Conservation (phyloP, 306 rosid genomes). For the Morella rubra region DNA sequence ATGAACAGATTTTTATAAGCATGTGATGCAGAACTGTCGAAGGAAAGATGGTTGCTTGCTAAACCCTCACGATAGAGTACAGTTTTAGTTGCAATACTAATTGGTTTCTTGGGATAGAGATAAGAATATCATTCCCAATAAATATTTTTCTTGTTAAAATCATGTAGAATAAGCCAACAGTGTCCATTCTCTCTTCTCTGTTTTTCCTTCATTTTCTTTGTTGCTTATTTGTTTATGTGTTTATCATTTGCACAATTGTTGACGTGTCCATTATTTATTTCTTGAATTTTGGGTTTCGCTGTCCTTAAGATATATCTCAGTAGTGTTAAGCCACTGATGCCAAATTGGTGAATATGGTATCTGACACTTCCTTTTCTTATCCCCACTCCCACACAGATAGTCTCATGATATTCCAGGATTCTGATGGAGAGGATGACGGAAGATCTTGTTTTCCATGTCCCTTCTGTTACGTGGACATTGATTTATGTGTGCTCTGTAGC, state of each 20-base stretch:
- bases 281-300: neutral
- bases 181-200: neutral
- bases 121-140: neutral
- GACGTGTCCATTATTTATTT: neutral
- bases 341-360: neutral
- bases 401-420: conserved; percentile 37
- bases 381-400: conserved; percentile 37
- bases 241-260: neutral
- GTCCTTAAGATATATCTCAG: neutral
- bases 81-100: neutral
- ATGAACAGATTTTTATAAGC: neutral
- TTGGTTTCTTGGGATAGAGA: neutral
- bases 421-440: conserved; percentile 65
- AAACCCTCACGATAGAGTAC: neutral
- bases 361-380: neutral
- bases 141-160: neutral
- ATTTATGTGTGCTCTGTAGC: conserved; percentile 54
- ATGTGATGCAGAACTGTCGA: neutral
- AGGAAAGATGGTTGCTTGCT: conserved; percentile 4
- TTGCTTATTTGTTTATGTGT: neutral
- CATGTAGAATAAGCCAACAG: neutral
- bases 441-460: conserved; percentile 69
- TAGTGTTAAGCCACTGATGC: neutral
- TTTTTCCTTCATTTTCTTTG: neutral
- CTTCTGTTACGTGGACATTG: conserved; percentile 79